Percentiles rank a stretch among this genome's conserved stretches.
Evolutionary conservation across 768 basidiomycete genomes (phyloP).

Genomic region (Pholiota conissans): DNA sequence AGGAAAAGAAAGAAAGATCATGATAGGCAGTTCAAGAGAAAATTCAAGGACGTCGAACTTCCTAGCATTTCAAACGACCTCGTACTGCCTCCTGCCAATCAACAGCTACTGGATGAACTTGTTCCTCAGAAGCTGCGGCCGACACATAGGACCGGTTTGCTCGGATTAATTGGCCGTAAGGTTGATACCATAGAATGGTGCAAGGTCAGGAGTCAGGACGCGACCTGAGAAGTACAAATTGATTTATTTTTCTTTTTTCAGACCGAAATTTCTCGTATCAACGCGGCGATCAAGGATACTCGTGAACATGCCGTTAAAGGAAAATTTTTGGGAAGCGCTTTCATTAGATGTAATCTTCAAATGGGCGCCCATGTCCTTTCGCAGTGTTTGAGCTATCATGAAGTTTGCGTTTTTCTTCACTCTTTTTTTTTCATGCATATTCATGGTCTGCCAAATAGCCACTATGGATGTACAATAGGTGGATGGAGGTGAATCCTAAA

Average conservation of each 20-base stretch:
- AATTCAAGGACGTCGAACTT: slow-evolving; percentile 28
- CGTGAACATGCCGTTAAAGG: slow-evolving; percentile 37
- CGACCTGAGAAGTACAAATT: no score
- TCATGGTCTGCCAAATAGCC: slow-evolving; percentile 33
- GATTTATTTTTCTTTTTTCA: slow-evolving; percentile 17
- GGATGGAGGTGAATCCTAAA: slow-evolving; percentile 55
- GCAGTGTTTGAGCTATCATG: slow-evolving; percentile 57
- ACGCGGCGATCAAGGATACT: slow-evolving; percentile 39
- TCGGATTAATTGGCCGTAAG: slow-evolving; percentile 55
- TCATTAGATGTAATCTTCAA: slow-evolving; percentile 71
- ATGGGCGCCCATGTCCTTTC: slow-evolving; percentile 73
- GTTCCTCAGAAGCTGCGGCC: slow-evolving; percentile 53
- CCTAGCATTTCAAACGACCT: slow-evolving; percentile 6
- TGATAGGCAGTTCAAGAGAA: slow-evolving; percentile 29
- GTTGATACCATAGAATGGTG: slow-evolving; percentile 70
- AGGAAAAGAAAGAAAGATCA: slow-evolving; percentile 35
- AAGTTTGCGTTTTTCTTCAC: slow-evolving; percentile 26
- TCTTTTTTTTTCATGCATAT: slow-evolving; percentile 7
- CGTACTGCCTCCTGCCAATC: slow-evolving; percentile 24
- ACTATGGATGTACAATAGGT: slow-evolving; percentile 57
- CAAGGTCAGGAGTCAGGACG: no score
- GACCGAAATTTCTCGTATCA: slow-evolving; percentile 53
- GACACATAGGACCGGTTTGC: slow-evolving; percentile 46
- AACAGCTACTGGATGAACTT: slow-evolving; percentile 47
- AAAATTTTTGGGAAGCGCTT: slow-evolving; percentile 54